A percentile compares a stretch with the other conserved stretches of the same genome.
Conservation (phyloP, 768 basidiomycete species). For the Pleurotus giganteus region DNA sequence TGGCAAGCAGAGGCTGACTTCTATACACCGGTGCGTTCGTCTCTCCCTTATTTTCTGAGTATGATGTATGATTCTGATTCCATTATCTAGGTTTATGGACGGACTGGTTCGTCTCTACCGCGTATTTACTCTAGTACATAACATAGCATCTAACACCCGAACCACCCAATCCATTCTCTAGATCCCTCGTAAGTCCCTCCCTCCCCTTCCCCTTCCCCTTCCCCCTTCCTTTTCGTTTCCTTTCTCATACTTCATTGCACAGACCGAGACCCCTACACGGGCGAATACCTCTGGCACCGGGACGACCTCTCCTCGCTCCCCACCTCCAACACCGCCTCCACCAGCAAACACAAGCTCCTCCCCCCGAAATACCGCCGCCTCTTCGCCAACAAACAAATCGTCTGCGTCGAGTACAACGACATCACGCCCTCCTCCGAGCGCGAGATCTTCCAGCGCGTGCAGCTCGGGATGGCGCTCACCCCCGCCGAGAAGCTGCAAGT, state of each 20-base stretch:
- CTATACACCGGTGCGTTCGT: constrained; percentile 50
- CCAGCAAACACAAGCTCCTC: constrained; percentile 30
- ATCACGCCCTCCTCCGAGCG: constrained; percentile 54
- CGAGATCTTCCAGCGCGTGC: constrained; percentile 64
- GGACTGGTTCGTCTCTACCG: constrained; percentile 43
- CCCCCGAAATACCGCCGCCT: constrained; percentile 54
- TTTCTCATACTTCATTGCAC: constrained; percentile 1
- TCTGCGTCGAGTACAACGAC: constrained; percentile 52
- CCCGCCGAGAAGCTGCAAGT: constrained; percentile 61
- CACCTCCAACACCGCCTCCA: too few relatives aligned
- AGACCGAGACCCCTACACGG: constrained; percentile 55
- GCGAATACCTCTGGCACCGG: constrained; percentile 57
- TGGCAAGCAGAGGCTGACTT: constrained; percentile 72
- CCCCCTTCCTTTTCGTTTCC: background rate
- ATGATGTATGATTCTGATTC: background rate
- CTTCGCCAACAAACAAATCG: constrained; percentile 56
- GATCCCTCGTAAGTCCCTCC: constrained; percentile 38
- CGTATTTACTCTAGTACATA: background rate
- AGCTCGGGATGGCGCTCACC: constrained; percentile 47
- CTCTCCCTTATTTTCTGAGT: background rate
- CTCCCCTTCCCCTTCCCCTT: too few relatives aligned
- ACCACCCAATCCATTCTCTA: constrained; percentile 18
- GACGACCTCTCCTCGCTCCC: constrained; percentile 17
- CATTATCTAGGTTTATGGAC: constrained; percentile 45
- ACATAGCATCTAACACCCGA: constrained; percentile 10